Conservation (phyloP, 768 basidiomycete genomes). For the Holtermanniella nyarrowii region DNA sequence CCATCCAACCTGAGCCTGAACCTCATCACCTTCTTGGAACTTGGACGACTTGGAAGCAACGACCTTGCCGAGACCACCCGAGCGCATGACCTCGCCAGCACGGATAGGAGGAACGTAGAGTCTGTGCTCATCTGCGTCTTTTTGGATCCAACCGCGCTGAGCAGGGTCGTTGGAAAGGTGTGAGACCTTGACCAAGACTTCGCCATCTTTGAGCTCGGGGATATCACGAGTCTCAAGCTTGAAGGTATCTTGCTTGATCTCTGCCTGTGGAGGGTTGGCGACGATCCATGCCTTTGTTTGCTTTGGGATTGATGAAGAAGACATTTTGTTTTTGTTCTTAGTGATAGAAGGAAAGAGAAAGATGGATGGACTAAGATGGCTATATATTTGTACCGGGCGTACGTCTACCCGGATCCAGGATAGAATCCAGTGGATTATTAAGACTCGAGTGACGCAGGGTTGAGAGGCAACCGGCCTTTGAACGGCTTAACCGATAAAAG, state of each 20-base stretch:
- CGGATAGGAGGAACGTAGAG: constrained; percentile 12
- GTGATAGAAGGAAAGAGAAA: too few relatives aligned
- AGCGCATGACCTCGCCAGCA: constrained; percentile 12
- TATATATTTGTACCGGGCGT: too few relatives aligned
- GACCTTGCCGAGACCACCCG: constrained; percentile 19
- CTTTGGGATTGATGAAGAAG: too few relatives aligned
- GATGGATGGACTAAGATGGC: too few relatives aligned
- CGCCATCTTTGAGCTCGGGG: constrained; percentile 22
- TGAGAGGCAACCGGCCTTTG: too few relatives aligned
- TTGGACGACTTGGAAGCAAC: constrained; percentile 20
- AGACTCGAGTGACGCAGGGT: too few relatives aligned
- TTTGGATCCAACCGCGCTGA: constrained; percentile 5
- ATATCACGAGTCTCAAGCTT: constrained; percentile 5
- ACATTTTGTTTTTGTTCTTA: too few relatives aligned
- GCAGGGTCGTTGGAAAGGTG: constrained; percentile 18
- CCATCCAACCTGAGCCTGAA: constrained; percentile 15
- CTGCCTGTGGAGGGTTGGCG: constrained; percentile 16
- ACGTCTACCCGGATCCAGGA: too few relatives aligned
- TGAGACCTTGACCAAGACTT: constrained; percentile 26
- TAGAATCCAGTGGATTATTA: too few relatives aligned
- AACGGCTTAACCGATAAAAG: too few relatives aligned
- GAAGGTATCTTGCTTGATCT: constrained; percentile 20
- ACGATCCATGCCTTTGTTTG: constrained; percentile 19
- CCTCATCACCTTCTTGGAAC: constrained; percentile 14
- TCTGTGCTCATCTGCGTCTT: constrained; percentile 1